Evolutionary conservation across 1,284 basidiomycete species (phyloP).

Genomic region (Cutaneotrichosporon sp.): DNA sequence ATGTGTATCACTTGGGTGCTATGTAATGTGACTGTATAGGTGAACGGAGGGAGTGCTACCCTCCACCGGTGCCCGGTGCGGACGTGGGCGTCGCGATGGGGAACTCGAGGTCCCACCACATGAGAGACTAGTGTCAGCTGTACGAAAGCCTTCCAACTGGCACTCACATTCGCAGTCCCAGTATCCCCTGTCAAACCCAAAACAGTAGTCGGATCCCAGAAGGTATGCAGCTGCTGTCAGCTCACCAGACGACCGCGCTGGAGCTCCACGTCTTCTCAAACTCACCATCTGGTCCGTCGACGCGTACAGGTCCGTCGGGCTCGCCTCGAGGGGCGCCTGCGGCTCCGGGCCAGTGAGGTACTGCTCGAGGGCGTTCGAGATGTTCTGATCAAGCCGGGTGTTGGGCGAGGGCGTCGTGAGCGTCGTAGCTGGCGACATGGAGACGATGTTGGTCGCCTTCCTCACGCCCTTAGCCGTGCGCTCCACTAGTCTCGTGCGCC

Average conservation of each 20-base stretch:
- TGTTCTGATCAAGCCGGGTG: constrained; percentile 12
- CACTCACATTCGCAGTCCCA: neutral
- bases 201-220: constrained; percentile 16
- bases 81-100: constrained; percentile 2
- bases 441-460: constrained; percentile 8
- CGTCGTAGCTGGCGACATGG: neutral
- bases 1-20: no score
- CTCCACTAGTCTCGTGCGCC: constrained; percentile 36
- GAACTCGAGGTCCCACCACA: constrained; percentile 16
- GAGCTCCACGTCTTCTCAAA: neutral
- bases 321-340: neutral
- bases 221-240: constrained; percentile 14
- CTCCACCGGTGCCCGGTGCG: neutral
- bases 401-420: constrained; percentile 12
- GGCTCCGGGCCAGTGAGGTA: constrained; percentile 2
- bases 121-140: constrained; percentile 3
- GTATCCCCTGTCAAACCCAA: constrained; percentile 7
- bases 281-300: constrained; percentile 10
- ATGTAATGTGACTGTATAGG: no score
- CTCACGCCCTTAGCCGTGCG: constrained; percentile 18
- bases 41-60: no score
- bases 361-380: constrained; percentile 8
- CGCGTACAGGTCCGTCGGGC: constrained; percentile 3
- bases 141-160: neutral
- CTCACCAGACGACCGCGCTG: no score